Evolutionary conservation across 23 red algal species (phyloP).

Genomic region (Porphyridium purpureum): DNA sequence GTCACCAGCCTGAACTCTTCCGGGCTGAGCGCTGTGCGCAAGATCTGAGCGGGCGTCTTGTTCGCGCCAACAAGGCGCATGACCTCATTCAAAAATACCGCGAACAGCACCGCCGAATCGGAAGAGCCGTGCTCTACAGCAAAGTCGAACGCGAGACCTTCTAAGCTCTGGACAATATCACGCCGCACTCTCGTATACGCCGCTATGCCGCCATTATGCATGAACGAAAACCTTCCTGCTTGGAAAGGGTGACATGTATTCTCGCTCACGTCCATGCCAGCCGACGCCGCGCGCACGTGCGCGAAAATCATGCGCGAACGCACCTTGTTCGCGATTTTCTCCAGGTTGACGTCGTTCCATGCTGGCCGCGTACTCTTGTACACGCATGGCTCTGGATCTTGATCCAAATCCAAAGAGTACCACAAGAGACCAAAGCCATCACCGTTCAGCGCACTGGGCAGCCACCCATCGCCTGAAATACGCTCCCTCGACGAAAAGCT

Average conservation of each 20-base stretch:
- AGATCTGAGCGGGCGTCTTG: not conserved
- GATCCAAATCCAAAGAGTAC: constrained; percentile 25
- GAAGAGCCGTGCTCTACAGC: constrained; percentile 53
- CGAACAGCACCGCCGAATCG: constrained; percentile 59
- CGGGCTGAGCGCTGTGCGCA: not conserved
- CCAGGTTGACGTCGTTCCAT: constrained; percentile 81
- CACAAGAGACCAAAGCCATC: constrained; percentile 81
- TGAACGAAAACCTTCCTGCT: constrained; percentile 39
- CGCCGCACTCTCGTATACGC: constrained; percentile 32
- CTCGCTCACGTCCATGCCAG: constrained; percentile 46
- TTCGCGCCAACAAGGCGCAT: not conserved
- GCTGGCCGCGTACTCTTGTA: constrained; percentile 60
- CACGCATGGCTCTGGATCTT: constrained; percentile 46
- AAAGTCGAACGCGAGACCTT: constrained; percentile 44
- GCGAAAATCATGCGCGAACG: constrained; percentile 58
- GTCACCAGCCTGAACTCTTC: constrained; percentile 21
- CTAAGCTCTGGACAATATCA: constrained; percentile 16
- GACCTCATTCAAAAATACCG: constrained; percentile 59
- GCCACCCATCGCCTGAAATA: constrained; percentile 29
- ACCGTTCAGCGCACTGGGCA: constrained; percentile 48
- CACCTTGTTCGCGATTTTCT: constrained; percentile 56
- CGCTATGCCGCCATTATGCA: constrained; percentile 67
- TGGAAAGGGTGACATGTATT: constrained; percentile 71
- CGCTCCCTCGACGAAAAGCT: constrained; percentile 62
- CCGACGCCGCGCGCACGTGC: constrained; percentile 69